Evolutionary conservation across 371 early-diverging fungal species (phyloP), one percentile per base, ranked within the genome.

Genomic region (Capillidium heterosporum): DNA sequence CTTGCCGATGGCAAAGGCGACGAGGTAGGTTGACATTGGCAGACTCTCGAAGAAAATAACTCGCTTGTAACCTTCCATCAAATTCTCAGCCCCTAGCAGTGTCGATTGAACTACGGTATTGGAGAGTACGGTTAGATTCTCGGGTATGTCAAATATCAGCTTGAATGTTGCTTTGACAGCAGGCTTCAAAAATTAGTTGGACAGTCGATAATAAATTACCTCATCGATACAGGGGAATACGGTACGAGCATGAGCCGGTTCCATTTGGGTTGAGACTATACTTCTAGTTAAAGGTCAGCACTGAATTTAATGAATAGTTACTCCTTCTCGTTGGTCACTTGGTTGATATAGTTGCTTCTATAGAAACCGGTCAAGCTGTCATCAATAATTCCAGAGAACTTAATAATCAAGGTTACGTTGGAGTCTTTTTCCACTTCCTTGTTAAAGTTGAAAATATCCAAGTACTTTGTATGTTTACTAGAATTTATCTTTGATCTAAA

Each of bases 191-290:
- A 13, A 35, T 35, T 7, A 35, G 4, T 35, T 7, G 35, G 13
- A 13, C 35, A 7, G 4, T 35, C 4, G 13, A 35, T 7, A 35
- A 13, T 35, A 35, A 35, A 35, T 35, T 35, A 35, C 35, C 13
- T 90, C 87, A 66, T 90, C 82, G 82, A 87, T 94, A 68, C 87
- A 93, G 7, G 98, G 95, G 67, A 95, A 86, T 11, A 82, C 86
- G 35, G 81, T 72, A 56, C 95, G 76, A n/a, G 88, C 87, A 67
- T 84, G 82, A 13, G 91, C 87, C n/a, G 95, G 76, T 68, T 92
- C 91, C 71, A 92, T 94, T 65, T 95, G 93, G 15, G 93, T 94
- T 27, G 78, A 80, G 21, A 79, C 85, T 71, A 90, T 71, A 62
- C 4, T 7, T 13, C 35, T 35, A 35, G 35, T 7, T 35, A 35